Base-by-base conservation (phyloP, 2,329 filamentous ascomycete genomes). In the Fusarium sp. region DNA sequence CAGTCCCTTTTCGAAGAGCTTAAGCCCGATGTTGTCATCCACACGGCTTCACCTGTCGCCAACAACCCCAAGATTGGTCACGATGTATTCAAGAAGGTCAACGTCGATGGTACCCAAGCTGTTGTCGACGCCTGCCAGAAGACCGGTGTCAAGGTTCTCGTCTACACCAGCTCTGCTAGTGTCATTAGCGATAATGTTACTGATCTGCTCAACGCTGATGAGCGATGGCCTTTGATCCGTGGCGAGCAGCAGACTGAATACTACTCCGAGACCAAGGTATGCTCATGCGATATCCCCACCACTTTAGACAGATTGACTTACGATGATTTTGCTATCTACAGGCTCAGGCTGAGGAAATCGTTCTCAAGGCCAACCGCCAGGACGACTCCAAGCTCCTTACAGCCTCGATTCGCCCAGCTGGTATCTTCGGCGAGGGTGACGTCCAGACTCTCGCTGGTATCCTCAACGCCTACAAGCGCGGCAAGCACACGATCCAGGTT, bases 351-450 rank as follows among this genome's bases (percentile, higher is more conserved):
- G 95, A 98, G 84, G 85, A 90, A 66, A 83, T 94, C 56, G 94
- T 97, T 71, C 84, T 98, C 57, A 84, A 88, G 55, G 92, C 92
- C 76, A 96, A 94, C 85, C 88, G 90, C 65, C 72, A 83, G 53
- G 84, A 81, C 74, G 73, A 86, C 58, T 82, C 84, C 54, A 82
- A 83, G 45, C 89, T 97, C 79, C 84, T 93, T 12, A 97, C 94
- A n/a, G 88, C 88, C 76, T 86, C 94, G 30, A 87, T 98, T 70
- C 92, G 96, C 18, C 93, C 94, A 9, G 92, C 94, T 14, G 93
- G 93, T 71, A 97, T 98, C 79, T 93, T 97, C 77, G 95, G 95
- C 75, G 93, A 96, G 77, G 93, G 93, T 74, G 96, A 99, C 82
- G 88, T 89, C 56, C 91, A 94, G 77, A 81, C 91, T 16, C 88